Base-by-base conservation (phyloP, 306 rosid species). In the Corylus heterophylla region DNA sequence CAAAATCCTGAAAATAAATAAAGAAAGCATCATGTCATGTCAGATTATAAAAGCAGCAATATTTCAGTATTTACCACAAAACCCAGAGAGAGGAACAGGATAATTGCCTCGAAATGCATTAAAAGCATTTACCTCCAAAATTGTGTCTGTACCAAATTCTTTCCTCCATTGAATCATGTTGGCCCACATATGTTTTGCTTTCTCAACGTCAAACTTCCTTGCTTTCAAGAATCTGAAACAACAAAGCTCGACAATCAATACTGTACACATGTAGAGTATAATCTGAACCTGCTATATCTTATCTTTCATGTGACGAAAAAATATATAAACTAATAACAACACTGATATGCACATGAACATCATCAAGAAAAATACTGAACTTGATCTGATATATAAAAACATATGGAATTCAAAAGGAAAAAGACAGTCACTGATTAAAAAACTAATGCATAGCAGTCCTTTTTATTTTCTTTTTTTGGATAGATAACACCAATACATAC, bases 111-210 rank as follows among this genome's bases (percentile, higher is more conserved):
- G 61, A 42, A 70, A 51, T 48, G n/a, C 37, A 71, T 37, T 12
- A 37, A 42, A n/a, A 55, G 49, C 25, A 11, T 69, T 77, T 80
- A 89, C 97, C 87, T 94, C 98, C 91, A 90, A 83, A 78, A 94
- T 92, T 69, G 88, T 83, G 86, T 94, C 97, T 0, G 94, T 86
- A 35, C 97, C 94, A 77, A 77, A 94, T 4, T 90, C 97, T 83
- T 81, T 88, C 94, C 98, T 89, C 98, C 98, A 94, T 17, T 90
- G 97, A 77, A 92, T 86, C 98, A 94, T 94, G 85, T 87, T 89
- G 62, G 89, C 83, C 98, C 98, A 94, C 98, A 92, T 94, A 54
- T 82, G 86, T 81, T 94, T 94, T 42, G 98, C 92, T 79, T 87
- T 90, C 75, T 94, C 98, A 49, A 87, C 83, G 80, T 92, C 97